phyloP scores from a whole-genome alignment of 75 land plant genomes.

The Chamaecyparis obtusa region DNA sequence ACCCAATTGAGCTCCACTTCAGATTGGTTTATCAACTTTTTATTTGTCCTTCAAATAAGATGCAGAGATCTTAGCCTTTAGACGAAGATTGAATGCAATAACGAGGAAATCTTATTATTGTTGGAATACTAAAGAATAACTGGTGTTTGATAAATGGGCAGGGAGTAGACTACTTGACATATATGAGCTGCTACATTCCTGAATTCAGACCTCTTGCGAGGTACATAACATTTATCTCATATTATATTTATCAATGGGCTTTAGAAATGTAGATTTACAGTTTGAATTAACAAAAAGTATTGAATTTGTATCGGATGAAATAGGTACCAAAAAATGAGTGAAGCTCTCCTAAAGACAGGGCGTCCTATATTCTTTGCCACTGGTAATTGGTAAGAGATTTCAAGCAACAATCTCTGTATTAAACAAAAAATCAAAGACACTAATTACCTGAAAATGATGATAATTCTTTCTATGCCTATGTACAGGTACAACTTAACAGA shows the following conservation, averaged over 20 bases:
- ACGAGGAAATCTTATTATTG: neutral
- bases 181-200: constrained; percentile 68
- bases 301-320: neutral
- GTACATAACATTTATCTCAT: neutral
- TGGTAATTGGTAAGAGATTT: constrained; percentile 67
- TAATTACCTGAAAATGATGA: neutral
- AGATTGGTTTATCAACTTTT: neutral
- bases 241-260: neutral
- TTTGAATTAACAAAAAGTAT: neutral
- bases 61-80: neutral
- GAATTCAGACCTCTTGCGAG: constrained; percentile 30
- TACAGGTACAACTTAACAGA: neutral
- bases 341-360: constrained; percentile 63
- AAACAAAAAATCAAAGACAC: neutral
- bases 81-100: neutral
- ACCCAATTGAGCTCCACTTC: neutral
- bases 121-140: neutral
- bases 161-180: constrained; percentile 88
- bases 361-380: constrained; percentile 74
- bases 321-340: constrained; percentile 73
- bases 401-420: neutral
- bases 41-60: neutral
- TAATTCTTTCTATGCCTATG: neutral
- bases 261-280: neutral
- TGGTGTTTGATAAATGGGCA: constrained; percentile 13